Conservation (phyloP, 129 eudicot genomes). For the Silybum marianum region DNA sequence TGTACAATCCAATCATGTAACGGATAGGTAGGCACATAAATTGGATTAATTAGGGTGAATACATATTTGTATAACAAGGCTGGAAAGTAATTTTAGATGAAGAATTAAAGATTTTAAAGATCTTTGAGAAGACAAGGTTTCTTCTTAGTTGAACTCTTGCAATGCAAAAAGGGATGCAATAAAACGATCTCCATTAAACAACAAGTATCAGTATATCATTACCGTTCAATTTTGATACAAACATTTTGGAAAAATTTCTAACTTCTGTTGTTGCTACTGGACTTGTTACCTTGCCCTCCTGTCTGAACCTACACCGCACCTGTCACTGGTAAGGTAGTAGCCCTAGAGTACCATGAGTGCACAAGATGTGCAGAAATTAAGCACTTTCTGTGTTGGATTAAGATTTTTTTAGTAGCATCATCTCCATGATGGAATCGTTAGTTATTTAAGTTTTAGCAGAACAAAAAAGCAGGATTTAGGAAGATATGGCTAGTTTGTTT, state of each 20-base stretch:
- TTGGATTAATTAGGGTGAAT: constrained; percentile 6
- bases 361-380: not conserved
- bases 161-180: not conserved
- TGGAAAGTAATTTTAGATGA: not conserved
- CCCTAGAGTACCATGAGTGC: not conserved
- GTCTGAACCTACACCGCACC: not conserved
- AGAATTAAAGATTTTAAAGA: not conserved
- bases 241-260: not conserved
- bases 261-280: not conserved
- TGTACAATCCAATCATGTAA: not conserved
- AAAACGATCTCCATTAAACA: constrained; percentile 1
- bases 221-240: not conserved
- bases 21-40: not conserved
- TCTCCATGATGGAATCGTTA: not conserved
- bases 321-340: not conserved
- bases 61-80: not conserved
- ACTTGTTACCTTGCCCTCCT: not conserved
- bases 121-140: not conserved
- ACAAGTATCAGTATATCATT: not conserved
- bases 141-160: constrained; percentile 2
- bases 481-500: not conserved
- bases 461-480: not conserved
- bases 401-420: not conserved
- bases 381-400: not conserved
- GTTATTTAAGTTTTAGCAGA: not conserved